Conservation (phyloP, 306 rosid species). For the Gleditsia sinensis region DNA sequence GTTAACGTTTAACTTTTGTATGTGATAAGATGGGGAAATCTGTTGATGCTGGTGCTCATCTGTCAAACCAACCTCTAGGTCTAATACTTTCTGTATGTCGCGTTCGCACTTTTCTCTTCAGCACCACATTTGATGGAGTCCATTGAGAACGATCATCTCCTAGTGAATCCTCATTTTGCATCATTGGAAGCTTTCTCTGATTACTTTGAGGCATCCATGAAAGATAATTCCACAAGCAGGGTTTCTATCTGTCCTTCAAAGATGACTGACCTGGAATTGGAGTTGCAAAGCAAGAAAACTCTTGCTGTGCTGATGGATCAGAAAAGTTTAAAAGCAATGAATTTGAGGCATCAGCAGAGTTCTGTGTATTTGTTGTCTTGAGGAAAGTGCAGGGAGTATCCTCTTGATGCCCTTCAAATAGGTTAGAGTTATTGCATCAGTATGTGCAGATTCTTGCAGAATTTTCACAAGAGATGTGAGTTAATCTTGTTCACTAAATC, state of each 20-base stretch:
- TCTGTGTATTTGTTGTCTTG: conserved; percentile 41
- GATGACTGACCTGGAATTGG: conserved; percentile 43
- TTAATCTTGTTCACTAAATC: conserved; percentile 26
- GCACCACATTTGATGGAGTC: conserved; percentile 80
- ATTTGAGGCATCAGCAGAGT: conserved; percentile 37
- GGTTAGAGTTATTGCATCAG: conserved; percentile 63
- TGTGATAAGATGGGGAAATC: conserved; percentile 40
- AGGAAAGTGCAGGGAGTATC: conserved; percentile 63
- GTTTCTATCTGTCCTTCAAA: conserved; percentile 44
- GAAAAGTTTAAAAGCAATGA: conserved; percentile 38
- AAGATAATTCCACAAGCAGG: conserved; percentile 37
- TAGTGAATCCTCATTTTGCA: conserved; percentile 60
- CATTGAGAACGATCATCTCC: conserved; percentile 79
- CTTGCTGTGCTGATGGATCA: conserved; percentile 34
- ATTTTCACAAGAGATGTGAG: conserved; percentile 67
- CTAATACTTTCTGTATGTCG: conserved; percentile 28
- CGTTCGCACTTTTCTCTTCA: conserved; percentile 33
- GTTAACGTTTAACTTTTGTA: conserved; percentile 33
- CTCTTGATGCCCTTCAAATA: conserved; percentile 60
- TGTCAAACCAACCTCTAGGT: conserved; percentile 63
- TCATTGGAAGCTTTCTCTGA: conserved; percentile 70
- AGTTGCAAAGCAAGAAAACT: conserved; percentile 33
- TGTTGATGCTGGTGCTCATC: conserved; percentile 36
- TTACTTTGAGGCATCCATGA: conserved; percentile 52
- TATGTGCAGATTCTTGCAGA: conserved; percentile 68